Base-by-base conservation (phyloP, 108 stramenopile genomes). In the Nitzschia sp. region DNA sequence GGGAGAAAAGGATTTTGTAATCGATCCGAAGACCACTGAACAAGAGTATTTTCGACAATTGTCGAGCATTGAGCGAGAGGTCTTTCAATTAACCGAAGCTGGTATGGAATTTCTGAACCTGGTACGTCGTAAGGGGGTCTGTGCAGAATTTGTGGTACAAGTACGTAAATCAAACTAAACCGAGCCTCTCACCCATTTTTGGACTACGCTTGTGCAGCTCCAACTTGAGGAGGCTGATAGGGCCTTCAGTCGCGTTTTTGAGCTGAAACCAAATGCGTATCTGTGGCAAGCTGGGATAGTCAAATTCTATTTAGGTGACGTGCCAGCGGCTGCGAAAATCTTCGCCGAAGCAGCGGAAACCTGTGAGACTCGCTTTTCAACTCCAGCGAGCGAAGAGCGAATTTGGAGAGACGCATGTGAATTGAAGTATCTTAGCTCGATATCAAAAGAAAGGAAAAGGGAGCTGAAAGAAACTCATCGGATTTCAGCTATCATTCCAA, bases 341-440 rank as follows among this genome's bases (percentile, higher is more conserved):
- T 90, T 90, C 66, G 84, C 83, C 1, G 47, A 60, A 44, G 82
- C 72, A 77, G 89, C 92, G 0, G 21, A 48, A 9, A 30, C 57
- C 19, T 93, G 81, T 52, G 92, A 93, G 64, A 53, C 62, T 0
- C 79, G 69, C 56, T 93, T 93, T 65, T 77, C 82, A 28, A 58
- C 71, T 36, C 81, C 82, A 0, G 92, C 89, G 6, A 87, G 77
- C 30, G 92, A 93, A 66, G 92, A 93, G 67, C 71, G 91, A 56
- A 93, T 93, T 62, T 93, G 91, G 91, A 73, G 89, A 57, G 73
- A 90, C 65, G 91, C 91, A 9, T 81, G 80, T 64, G 74, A 85
- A 66, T 50, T 90, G 53, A 89, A 82, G 50, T 61, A 76, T 55
- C 22, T 75, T 29, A 53, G 47, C 21, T 64, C 45, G 11, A 62